Percentiles rank a stretch among this genome's conserved stretches.
Conservation (phyloP, 768 basidiomycete genomes). For the Agrocybe chaxingu region DNA sequence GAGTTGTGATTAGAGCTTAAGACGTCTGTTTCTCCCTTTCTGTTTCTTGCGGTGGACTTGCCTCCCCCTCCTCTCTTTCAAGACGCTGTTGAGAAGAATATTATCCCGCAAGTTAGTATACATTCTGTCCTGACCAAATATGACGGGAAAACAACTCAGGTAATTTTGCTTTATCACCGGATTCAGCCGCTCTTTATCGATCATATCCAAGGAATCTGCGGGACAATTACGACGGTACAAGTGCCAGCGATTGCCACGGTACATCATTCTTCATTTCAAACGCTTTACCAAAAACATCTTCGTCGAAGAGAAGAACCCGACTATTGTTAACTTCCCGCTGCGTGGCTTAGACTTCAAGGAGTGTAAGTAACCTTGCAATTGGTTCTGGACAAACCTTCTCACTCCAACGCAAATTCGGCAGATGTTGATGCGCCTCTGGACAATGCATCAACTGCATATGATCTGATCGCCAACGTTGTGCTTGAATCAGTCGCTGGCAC, state of each 20-base stretch:
- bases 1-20: conserved; percentile 68
- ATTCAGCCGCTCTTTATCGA: conserved; percentile 12
- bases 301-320: conserved; percentile 98
- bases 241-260: conserved; percentile 83
- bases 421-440: conserved; percentile 73
- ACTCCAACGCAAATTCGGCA: conserved; percentile 30
- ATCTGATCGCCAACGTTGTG: conserved; percentile 93
- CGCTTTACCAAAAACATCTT: conserved; percentile 96
- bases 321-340: conserved; percentile 95
- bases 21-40: conserved; percentile 80
- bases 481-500: conserved; percentile 97
- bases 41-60: conserved; percentile 93
- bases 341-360: conserved; percentile 90
- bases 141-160: conserved; percentile 88
- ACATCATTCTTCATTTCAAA: conserved; percentile 93
- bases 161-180: conserved; percentile 23
- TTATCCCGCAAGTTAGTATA: conserved; percentile 96
- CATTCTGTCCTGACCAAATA: conserved; percentile 90
- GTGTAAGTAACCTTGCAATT: conserved; percentile 55
- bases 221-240: conserved; percentile 88
- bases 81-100: conserved; percentile 94
- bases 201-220: conserved; percentile 64
- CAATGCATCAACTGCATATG: conserved; percentile 72
- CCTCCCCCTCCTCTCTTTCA: conserved; percentile 98
- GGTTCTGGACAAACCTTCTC: conserved; percentile 18